Conservation (phyloP, 176 grass and related monocot species). For the Eragrostis curvula region DNA sequence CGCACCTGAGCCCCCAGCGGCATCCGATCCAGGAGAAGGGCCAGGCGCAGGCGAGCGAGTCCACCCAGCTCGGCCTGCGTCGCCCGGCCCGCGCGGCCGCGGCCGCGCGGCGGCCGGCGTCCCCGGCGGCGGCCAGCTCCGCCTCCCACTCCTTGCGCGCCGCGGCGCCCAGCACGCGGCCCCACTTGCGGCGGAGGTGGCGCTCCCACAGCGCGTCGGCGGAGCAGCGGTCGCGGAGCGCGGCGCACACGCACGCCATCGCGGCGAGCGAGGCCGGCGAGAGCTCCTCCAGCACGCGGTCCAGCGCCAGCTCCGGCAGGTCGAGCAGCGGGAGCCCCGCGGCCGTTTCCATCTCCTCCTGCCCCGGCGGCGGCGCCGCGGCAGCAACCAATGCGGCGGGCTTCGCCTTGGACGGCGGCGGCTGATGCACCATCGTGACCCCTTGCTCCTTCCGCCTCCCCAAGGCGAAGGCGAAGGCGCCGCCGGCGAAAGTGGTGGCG, state of each 20-base stretch:
- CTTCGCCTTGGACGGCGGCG: too few relatives aligned
- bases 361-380: background rate
- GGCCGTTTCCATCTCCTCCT: background rate
- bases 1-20: slow-evolving; percentile 41
- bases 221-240: slow-evolving; percentile 60
- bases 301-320: slow-evolving; percentile 81
- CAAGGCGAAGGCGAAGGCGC: slow-evolving; percentile 22
- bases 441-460: background rate
- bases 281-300: slow-evolving; percentile 83
- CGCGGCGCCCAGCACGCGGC: slow-evolving; percentile 46
- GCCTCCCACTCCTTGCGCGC: slow-evolving; percentile 62
- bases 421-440: background rate
- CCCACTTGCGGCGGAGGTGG: slow-evolving; percentile 72
- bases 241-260: slow-evolving; percentile 69
- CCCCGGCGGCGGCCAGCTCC: slow-evolving; percentile 14
- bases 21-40: slow-evolving; percentile 65
- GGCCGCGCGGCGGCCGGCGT: background rate
- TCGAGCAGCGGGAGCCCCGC: slow-evolving; percentile 63
- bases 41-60: slow-evolving; percentile 62
- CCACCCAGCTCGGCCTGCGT: slow-evolving; percentile 44
- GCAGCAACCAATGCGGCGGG: background rate
- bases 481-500: too few relatives aligned
- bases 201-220: slow-evolving; percentile 66
- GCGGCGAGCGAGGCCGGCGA: slow-evolving; percentile 60
- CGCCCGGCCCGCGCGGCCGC: slow-evolving; percentile 25